Evolutionary conservation across 2,329 filamentous ascomycete species (phyloP).

Genomic region (Botrytis deweyae): DNA sequence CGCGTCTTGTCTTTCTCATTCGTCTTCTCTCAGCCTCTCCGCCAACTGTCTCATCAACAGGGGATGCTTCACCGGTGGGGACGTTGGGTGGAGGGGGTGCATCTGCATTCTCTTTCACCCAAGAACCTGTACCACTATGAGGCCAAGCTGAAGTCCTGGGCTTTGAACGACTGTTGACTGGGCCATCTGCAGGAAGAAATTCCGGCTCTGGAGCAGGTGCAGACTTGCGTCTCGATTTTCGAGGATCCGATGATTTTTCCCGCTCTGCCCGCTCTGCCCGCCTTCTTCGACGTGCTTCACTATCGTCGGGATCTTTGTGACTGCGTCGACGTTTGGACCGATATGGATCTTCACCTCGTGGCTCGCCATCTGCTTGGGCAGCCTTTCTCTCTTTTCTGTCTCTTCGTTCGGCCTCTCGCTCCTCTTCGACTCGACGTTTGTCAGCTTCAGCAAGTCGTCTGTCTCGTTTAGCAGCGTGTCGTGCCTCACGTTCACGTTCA

Average conservation of each 20-base stretch:
- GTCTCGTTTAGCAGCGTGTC: constrained; percentile 55
- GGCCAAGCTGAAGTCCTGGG: constrained; percentile 51
- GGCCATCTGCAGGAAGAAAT: constrained; percentile 34
- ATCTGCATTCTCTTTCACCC: constrained; percentile 65
- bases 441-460: constrained; percentile 48
- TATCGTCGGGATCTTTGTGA: constrained; percentile 51
- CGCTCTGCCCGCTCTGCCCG: constrained; percentile 55
- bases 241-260: constrained; percentile 43
- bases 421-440: constrained; percentile 30
- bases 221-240: constrained; percentile 42
- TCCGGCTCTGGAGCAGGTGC: constrained; percentile 43
- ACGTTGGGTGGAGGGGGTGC: constrained; percentile 55
- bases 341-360: constrained; percentile 42
- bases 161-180: constrained; percentile 34
- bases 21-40: constrained; percentile 34
- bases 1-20: constrained; percentile 34
- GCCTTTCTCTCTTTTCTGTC: constrained; percentile 45
- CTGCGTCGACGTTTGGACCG: constrained; percentile 51
- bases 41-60: constrained; percentile 30
- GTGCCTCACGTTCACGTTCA: constrained; percentile 60
- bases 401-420: constrained; percentile 40
- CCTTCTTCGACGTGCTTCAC: constrained; percentile 53
- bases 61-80: constrained; percentile 30
- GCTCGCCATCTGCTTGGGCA: constrained; percentile 47
- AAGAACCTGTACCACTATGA: constrained; percentile 62